Conservation (phyloP, 2,329 filamentous ascomycete species). For the Geosmithia morbida region DNA sequence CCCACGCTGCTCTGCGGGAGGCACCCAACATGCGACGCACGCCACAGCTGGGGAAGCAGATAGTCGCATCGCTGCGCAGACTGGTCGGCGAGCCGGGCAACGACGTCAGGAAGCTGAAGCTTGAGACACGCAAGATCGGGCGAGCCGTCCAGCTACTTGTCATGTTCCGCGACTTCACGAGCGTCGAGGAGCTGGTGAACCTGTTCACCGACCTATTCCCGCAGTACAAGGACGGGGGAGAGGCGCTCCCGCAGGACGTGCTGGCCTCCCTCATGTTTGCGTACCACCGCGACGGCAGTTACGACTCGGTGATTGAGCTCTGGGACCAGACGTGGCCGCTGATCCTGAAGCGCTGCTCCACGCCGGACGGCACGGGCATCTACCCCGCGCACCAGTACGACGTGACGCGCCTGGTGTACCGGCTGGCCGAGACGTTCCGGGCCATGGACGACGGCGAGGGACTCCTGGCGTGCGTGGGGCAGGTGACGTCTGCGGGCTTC, state of each 20-base stretch:
- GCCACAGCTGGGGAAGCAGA: conserved; percentile 10
- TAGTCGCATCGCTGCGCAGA: conserved; percentile 14
- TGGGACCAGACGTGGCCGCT: conserved; percentile 5
- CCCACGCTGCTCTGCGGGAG: background rate
- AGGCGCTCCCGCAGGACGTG: conserved; percentile 35
- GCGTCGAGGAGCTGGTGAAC: conserved; percentile 41
- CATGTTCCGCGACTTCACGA: conserved; percentile 28
- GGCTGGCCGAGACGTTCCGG: conserved; percentile 31
- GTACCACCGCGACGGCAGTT: conserved; percentile 41
- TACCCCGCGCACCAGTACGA: conserved; percentile 37
- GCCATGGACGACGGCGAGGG: conserved; percentile 25
- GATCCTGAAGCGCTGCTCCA: conserved; percentile 23
- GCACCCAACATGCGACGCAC: conserved; percentile 7
- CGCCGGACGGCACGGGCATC: conserved; percentile 11
- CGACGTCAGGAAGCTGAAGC: conserved; percentile 8
- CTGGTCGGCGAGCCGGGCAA: conserved; percentile 1
- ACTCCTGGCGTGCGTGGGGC: conserved; percentile 34
- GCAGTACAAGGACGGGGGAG: conserved; percentile 10
- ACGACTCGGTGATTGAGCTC: conserved; percentile 45
- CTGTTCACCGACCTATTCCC: conserved; percentile 31
- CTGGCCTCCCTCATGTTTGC: conserved; percentile 54
- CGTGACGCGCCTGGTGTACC: conserved; percentile 30
- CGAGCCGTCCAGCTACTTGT: conserved; percentile 19
- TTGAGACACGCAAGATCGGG: conserved; percentile 14
- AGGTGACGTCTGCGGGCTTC: conserved; percentile 55